phyloP scores from a whole-genome alignment of 805 yeast genomes.

The Cyberlindnera meyerae region DNA sequence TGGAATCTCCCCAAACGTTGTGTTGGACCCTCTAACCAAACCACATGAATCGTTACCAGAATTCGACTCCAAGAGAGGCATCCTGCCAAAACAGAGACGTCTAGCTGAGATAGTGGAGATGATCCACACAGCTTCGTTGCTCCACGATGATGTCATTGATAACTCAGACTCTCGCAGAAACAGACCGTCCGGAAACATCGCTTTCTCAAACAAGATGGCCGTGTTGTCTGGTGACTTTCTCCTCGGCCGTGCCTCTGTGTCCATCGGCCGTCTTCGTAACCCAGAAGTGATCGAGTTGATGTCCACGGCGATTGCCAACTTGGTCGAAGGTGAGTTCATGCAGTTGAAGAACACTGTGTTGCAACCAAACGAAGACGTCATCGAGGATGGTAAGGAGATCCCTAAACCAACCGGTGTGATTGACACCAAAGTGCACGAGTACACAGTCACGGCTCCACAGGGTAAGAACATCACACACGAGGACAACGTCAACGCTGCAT shows the following conservation, averaged over 20 bases:
- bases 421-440: slow-evolving; percentile 42
- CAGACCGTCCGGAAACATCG: slow-evolving; percentile 84
- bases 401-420: slow-evolving; percentile 62
- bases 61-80: slow-evolving; percentile 57
- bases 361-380: slow-evolving; percentile 40
- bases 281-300: slow-evolving; percentile 96
- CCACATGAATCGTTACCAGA: slow-evolving; percentile 72
- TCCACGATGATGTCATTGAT: slow-evolving; percentile 97
- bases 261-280: slow-evolving; percentile 85
- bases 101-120: slow-evolving; percentile 96
- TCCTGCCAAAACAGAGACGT: slow-evolving; percentile 90
- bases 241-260: slow-evolving; percentile 93
- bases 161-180: slow-evolving; percentile 84
- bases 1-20: slow-evolving; percentile 82
- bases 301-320: slow-evolving; percentile 93
- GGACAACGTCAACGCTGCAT: slow-evolving; percentile 76
- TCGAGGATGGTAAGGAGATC: slow-evolving; percentile 43
- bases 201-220: slow-evolving; percentile 96
- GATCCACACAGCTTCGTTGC: slow-evolving; percentile 94
- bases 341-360: slow-evolving; percentile 91
- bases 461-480: slow-evolving; percentile 43
- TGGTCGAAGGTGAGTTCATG: slow-evolving; percentile 99
- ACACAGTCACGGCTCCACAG: slow-evolving; percentile 27
- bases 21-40: slow-evolving; percentile 76
- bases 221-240: slow-evolving; percentile 95